phyloP scores from a whole-genome alignment of 805 yeast species.

The Starmerella sirachaensis region DNA sequence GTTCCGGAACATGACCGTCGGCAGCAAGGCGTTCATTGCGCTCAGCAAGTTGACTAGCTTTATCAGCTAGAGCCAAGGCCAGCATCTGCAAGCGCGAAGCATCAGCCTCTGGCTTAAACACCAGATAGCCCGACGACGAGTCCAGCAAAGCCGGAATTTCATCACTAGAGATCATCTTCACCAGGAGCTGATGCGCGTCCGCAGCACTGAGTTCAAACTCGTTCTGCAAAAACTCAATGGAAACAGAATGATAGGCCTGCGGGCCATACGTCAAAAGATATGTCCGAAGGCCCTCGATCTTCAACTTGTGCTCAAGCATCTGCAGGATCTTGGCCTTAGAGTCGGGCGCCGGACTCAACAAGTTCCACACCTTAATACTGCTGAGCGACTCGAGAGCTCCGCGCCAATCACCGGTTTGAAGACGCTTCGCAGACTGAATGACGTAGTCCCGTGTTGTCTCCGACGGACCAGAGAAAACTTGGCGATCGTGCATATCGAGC shows the following conservation, averaged over 20 bases:
- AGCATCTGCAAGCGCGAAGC: slow-evolving; percentile 76
- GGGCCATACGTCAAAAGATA: slow-evolving; percentile 75
- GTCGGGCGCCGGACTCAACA: slow-evolving; percentile 53
- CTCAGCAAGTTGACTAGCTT: slow-evolving; percentile 64
- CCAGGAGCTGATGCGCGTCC: slow-evolving; percentile 50
- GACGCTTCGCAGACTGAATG: slow-evolving; percentile 79
- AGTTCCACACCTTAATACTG: slow-evolving; percentile 74
- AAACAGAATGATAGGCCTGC: slow-evolving; percentile 54
- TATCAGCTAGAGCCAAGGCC: slow-evolving; percentile 73
- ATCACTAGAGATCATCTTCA: slow-evolving; percentile 63
- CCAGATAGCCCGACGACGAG: slow-evolving; percentile 48
- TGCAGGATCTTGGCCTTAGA: slow-evolving; percentile 38
- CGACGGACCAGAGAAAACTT: slow-evolving; percentile 93
- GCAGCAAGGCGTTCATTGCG: slow-evolving; percentile 74
- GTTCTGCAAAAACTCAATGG: slow-evolving; percentile 50
- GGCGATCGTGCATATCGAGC: slow-evolving; percentile 86
- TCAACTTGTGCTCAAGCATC: slow-evolving; percentile 66
- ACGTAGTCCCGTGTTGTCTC: slow-evolving; percentile 90
- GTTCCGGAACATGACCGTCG: slow-evolving; percentile 48
- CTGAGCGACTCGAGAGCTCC: slow-evolving; percentile 58
- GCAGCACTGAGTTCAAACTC: slow-evolving; percentile 52
- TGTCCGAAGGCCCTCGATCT: slow-evolving; percentile 85
- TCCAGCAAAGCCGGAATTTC: slow-evolving; percentile 70
- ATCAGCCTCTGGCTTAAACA: slow-evolving; percentile 66
- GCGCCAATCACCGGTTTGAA: slow-evolving; percentile 84